Percentiles rank a stretch among this genome's conserved stretches.
Evolutionary conservation across 345 rosid genomes (phyloP).

Genomic region (Psidium guajava): DNA sequence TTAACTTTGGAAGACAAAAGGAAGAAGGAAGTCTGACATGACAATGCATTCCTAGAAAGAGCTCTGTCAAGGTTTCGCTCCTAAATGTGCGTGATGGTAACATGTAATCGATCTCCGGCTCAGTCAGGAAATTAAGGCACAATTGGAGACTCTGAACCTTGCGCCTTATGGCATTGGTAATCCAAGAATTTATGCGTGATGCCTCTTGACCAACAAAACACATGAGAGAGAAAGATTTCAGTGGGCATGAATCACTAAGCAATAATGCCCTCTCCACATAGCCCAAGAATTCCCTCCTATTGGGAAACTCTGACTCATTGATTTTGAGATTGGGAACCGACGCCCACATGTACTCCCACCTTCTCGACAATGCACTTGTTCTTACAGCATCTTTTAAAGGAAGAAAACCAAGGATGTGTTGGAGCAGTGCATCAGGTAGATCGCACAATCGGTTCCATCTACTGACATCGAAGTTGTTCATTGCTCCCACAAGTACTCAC

Average conservation of each 20-base stretch:
- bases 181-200: background rate
- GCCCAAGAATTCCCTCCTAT: background rate
- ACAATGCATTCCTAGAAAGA: background rate
- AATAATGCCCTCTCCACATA: constrained; percentile 2
- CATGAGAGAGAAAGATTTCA: background rate
- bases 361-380: background rate
- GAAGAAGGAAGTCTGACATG: background rate
- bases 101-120: background rate
- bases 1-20: background rate
- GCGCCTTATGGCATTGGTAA: background rate
- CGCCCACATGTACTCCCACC: constrained; percentile 2
- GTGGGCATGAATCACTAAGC: background rate
- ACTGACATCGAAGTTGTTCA: background rate
- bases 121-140: background rate
- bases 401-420: constrained; percentile 4
- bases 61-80: background rate
- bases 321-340: background rate
- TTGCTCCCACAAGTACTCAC: background rate
- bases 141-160: background rate
- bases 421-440: background rate
- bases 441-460: background rate
- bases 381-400: background rate
- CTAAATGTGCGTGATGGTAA: background rate
- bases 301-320: too few relatives aligned
- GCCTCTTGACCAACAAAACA: background rate